Evolutionary conservation across 176 grass and related monocot species (phyloP), one percentile per base, ranked within the genome.

Genomic region (Oryza rufipogon): DNA sequence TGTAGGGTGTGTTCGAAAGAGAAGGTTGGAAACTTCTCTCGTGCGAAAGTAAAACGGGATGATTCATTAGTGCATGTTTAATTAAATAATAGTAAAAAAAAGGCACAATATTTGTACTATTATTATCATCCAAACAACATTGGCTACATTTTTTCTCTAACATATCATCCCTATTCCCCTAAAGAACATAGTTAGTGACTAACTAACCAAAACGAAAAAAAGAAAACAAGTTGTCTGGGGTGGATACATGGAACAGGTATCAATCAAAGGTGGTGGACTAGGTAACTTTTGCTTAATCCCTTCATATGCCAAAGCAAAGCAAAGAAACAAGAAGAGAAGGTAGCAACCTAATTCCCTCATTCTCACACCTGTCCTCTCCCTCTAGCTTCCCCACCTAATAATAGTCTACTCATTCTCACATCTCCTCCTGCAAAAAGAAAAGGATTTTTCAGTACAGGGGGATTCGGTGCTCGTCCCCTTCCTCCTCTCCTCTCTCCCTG

Each of bases 331-430:
- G 0, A 47, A 2, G 0, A 36, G 12, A 63, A 15, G 66, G 2
- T 48, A 63, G 66, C 23, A 39, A 76, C 83, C 54, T 71, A 71
- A 86, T 77, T 26, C 51, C 28, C 44, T 86, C 10, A 1, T 75
- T 73, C 85, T 73, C 85, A 73, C 30, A 73, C 30, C 38, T 63
- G 69, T 42, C 39, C 84, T 79, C 39, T 44, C 67, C 38, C 46
- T 67, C 32, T 6, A 65, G 4, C 15, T 17, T 3, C 78, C 72
- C 46, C 58, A 79, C 74, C 48, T 25, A 74, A 90, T 51, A 79
- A 75, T 68, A 28, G 23, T 33, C 82, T 28, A 71, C 65, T 44
- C 52, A 54, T 79, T 67, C 73, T 65, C 80, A 41, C 17, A 26
- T 46, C 73, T 17, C 41, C 36, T 60, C 42, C 64, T 23, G 39